These are phyloP conservation scores for Saturnispora ahearnii DNA, from an alignment of 805 yeast species.

Conservation along the genomic window DNA sequence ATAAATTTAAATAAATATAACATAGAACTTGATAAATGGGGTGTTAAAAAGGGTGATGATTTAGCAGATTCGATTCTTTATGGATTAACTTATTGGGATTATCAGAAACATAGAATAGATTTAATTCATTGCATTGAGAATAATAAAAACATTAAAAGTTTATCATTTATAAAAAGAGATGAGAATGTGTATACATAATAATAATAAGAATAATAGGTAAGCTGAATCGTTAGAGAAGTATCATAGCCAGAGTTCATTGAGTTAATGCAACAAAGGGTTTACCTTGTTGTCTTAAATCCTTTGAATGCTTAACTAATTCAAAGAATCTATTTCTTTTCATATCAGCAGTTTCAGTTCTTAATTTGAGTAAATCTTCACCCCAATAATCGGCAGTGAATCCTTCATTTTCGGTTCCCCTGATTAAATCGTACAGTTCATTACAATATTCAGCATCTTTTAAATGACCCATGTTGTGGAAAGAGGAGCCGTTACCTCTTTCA, in stretches of 20 bases:
- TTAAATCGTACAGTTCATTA: slow-evolving; percentile 33
- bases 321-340: slow-evolving; percentile 24
- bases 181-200: background rate
- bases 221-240: background rate
- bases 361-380: slow-evolving; percentile 20
- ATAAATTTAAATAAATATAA: slow-evolving; percentile 9
- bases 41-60: slow-evolving; percentile 47
- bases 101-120: slow-evolving; percentile 26
- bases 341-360: slow-evolving; percentile 21
- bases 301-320: slow-evolving; percentile 23
- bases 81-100: slow-evolving; percentile 41
- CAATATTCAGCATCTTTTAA: slow-evolving; percentile 57
- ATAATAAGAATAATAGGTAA: background rate
- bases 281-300: slow-evolving; percentile 18
- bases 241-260: background rate
- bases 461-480: slow-evolving; percentile 43
- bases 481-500: slow-evolving; percentile 37
- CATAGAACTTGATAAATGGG: slow-evolving; percentile 13
- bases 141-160: background rate
- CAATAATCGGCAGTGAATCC: slow-evolving; percentile 28
- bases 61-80: slow-evolving; percentile 58
- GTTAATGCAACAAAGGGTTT: slow-evolving; percentile 17
- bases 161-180: background rate
- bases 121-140: background rate
- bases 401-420: slow-evolving; percentile 28